Base-by-base conservation (phyloP, 305 asterid species). In the Fraxinus floribunda region DNA sequence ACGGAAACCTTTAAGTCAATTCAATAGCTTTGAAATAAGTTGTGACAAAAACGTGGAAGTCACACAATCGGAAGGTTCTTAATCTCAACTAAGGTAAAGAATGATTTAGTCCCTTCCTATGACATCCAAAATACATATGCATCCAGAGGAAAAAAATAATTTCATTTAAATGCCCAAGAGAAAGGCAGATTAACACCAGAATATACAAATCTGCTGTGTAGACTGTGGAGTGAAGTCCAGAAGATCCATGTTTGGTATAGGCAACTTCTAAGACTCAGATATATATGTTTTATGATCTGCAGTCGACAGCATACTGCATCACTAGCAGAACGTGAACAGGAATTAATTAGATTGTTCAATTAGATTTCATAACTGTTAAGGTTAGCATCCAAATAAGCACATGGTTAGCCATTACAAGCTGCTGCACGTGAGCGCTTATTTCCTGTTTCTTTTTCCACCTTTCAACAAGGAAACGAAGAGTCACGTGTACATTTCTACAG, bases 321-420 rank as follows among this genome's bases (percentile, higher is more conserved):
- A 15, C 41, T 70, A 70, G 75, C 75, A 30, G 9, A 24, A 70
- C 18, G 30, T 70, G 38, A 29, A 11, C 30, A 70, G 34, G 75
- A 18, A 70, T 26, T 70, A 70, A 11, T 13, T 70, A 30, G 35
- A 13, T 70, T 70, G 15, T 13, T 26, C 74, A 9, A 24, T 26
- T 26, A 66, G 74, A 11, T 66, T 66, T 52, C 11, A 11, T 70
- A 26, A 30, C 39, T 11, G 9, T 70, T 22, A 29, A 5, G 38
- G 13, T 30, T 30, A 5, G 18, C 75, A 29, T 30, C 75, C 39
- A 70, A 30, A 71, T 52, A 77, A 78, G 29, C 29, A 75, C 29
- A 80, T 72, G 76, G 34, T 71, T 80, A 60, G 77, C 79, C 80
- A 64, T 77, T 77, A 72, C 39, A 78, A 77, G 77, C 55, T 60